Evolutionary conservation across 805 yeast genomes (phyloP).

Genomic region (Wickerhamomyces silvicola): DNA sequence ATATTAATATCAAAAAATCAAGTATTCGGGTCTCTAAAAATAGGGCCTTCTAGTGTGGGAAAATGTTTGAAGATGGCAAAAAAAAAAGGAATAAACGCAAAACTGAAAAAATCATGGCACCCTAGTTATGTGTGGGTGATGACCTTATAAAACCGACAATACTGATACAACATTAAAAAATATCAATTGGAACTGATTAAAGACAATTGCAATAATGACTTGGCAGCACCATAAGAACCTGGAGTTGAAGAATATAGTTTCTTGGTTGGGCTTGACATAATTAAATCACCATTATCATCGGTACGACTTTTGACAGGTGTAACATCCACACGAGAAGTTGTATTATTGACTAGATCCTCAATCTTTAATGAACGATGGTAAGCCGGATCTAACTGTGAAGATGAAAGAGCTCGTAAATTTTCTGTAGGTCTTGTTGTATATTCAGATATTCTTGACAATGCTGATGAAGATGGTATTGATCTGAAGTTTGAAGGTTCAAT

Average conservation of each 20-base stretch:
- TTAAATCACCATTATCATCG: constrained; percentile 16
- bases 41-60: too few species aligned
- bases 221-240: constrained; percentile 42
- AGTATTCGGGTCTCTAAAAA: too few species aligned
- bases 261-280: constrained; percentile 33
- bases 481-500: constrained; percentile 3
- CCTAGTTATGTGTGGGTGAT: background rate
- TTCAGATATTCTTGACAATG: constrained; percentile 7
- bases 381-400: constrained; percentile 1
- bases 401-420: constrained; percentile 1
- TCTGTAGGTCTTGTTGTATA: constrained; percentile 2
- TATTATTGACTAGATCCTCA: constrained; percentile 10
- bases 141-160: too few species aligned
- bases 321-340: constrained; percentile 12
- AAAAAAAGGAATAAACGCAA: too few species aligned
- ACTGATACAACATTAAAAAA: too few species aligned
- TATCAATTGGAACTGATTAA: constrained; percentile 21
- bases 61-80: too few species aligned
- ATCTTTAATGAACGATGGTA: constrained; percentile 10
- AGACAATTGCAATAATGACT: constrained; percentile 36
- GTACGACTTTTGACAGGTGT: constrained; percentile 21
- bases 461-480: constrained; percentile 4
- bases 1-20: background rate
- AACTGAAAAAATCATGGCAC: background rate
- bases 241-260: constrained; percentile 32